phyloP scores from a whole-genome alignment of 164 flowering plant genomes.

The Vitis vinifera region ASM3070453v1 NC_081823.1:6971001-6971500 shows the following conservation, averaged over 20 bases:
- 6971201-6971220: not conserved
- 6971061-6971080: conserved; percentile 75
- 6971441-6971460: not conserved
- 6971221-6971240: not conserved
- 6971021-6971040: conserved; percentile 1
- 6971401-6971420: no score
- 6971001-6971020: not conserved
- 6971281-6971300: no score
- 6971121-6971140: conserved; percentile 82
- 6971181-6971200: conserved; percentile 59
- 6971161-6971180: conserved; percentile 92
- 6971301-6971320: no score
- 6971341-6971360: no score
- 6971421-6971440: not conserved
- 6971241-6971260: not conserved
- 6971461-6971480: not conserved
- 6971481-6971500: not conserved
- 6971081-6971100: conserved; percentile 75
- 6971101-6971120: conserved; percentile 66
- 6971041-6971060: conserved; percentile 62
- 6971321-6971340: no score
- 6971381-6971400: no score
- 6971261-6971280: not conserved
- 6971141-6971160: conserved; percentile 98
- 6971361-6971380: no score